Evolutionary conservation across 495 filamentous ascomycete species (phyloP).

Genomic region (Articulospora tetracladia): DNA sequence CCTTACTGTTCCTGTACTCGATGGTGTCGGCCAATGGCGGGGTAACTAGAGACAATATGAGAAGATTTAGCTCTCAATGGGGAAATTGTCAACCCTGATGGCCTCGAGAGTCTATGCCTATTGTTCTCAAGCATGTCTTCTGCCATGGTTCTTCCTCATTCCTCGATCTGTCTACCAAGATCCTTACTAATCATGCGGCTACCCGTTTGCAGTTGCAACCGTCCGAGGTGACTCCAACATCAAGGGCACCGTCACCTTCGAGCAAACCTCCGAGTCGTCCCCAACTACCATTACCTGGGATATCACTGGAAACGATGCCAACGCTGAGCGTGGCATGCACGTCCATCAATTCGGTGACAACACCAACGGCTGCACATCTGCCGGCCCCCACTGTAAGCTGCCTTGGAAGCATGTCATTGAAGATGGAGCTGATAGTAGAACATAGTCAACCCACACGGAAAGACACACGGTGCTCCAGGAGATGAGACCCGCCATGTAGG

Average conservation of each 20-base stretch:
- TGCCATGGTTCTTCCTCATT: not conserved
- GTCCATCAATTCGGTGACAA: constrained; percentile 99
- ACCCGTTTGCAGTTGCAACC: constrained; percentile 73
- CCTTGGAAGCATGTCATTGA: not conserved
- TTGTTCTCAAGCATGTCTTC: not conserved
- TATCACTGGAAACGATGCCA: constrained; percentile 88
- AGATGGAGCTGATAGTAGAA: constrained; percentile 6
- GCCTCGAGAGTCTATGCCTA: constrained; percentile 15
- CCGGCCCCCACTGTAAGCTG: constrained; percentile 87
- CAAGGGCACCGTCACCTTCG: constrained; percentile 88
- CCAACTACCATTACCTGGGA: constrained; percentile 88
- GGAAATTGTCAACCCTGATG: constrained; percentile 25
- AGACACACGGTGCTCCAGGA: constrained; percentile 82
- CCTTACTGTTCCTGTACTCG: constrained; percentile 2
- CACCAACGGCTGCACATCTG: constrained; percentile 98
- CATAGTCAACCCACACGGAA: constrained; percentile 88
- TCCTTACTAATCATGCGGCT: constrained; percentile 1
- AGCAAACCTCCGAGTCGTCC: constrained; percentile 75
- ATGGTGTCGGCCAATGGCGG: constrained; percentile 15
- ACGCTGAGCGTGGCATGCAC: constrained; percentile 95
- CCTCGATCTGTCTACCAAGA: not conserved
- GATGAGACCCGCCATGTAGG: constrained; percentile 90
- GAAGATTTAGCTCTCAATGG: constrained; percentile 27
- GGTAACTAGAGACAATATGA: constrained; percentile 35
- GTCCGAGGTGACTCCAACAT: constrained; percentile 96